Conservation (phyloP, 305 asterid species). For the Fraxinus paxiana region DNA sequence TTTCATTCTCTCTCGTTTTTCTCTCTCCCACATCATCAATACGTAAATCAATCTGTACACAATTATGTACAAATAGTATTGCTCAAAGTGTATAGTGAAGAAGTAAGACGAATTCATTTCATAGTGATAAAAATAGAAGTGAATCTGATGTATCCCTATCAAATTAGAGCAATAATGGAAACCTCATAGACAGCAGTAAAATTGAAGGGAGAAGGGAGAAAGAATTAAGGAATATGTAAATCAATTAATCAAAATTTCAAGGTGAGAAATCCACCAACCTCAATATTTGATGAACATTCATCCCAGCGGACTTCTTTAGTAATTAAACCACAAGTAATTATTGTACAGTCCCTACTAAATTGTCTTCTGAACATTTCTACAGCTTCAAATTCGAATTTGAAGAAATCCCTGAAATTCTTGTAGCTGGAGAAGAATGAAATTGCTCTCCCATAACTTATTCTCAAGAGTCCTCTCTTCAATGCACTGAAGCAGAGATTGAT, state of each 20-base stretch:
- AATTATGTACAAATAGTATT: background rate
- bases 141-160: slow-evolving; percentile 20
- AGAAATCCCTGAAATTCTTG: slow-evolving; percentile 6
- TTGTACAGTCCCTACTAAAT: slow-evolving; percentile 12
- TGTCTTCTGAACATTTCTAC: slow-evolving; percentile 16
- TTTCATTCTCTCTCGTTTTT: background rate
- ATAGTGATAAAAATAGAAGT: slow-evolving; percentile 1
- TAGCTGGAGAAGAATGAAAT: slow-evolving; percentile 10
- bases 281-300: slow-evolving; percentile 16
- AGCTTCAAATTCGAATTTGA: slow-evolving; percentile 12
- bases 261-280: slow-evolving; percentile 26
- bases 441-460: slow-evolving; percentile 16
- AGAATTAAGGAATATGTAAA: slow-evolving; percentile 30
- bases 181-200: slow-evolving; percentile 18
- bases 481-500: slow-evolving; percentile 78
- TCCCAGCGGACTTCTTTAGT: slow-evolving; percentile 17
- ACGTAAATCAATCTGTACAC: background rate
- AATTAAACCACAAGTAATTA: background rate
- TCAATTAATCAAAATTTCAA: slow-evolving; percentile 32
- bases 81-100: background rate
- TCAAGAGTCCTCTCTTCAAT: slow-evolving; percentile 41
- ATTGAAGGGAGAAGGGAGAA: slow-evolving; percentile 19
- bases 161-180: slow-evolving; percentile 15
- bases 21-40: background rate
- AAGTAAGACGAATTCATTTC: background rate